These are phyloP conservation scores for Daedalea quercina DNA, from an alignment of 768 basidiomycete species.

Conservation along the genomic window DNA sequence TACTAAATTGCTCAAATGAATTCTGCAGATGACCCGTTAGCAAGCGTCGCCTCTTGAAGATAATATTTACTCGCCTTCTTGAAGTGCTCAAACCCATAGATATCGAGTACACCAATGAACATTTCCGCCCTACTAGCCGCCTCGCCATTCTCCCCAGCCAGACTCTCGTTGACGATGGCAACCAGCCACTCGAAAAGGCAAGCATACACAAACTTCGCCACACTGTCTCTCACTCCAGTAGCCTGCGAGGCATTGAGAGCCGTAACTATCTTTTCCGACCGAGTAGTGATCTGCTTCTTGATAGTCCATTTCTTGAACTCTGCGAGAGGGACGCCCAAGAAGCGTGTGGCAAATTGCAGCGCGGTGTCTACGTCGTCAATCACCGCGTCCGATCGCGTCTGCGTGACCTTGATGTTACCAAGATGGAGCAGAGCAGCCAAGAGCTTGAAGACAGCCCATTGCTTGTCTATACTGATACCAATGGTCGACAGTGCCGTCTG, in stretches of 20 bases:
- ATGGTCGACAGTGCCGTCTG: constrained; percentile 95
- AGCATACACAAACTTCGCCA: constrained; percentile 98
- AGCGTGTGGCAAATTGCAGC: constrained; percentile 74
- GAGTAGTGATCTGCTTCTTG: constrained; percentile 94
- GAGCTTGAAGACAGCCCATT: constrained; percentile 96
- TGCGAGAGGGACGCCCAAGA: constrained; percentile 81
- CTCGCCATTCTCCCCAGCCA: constrained; percentile 92
- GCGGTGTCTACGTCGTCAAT: constrained; percentile 81
- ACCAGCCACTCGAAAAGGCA: constrained; percentile 99
- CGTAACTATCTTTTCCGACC: constrained; percentile 93
- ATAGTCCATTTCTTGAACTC: constrained; percentile 99
- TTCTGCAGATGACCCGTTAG: constrained; percentile 40
- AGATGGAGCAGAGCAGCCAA: constrained; percentile 91
- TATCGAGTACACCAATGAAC: constrained; percentile 99
- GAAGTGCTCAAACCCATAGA: constrained; percentile 96
- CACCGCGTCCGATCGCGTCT: constrained; percentile 72
- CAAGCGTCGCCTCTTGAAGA: background rate
- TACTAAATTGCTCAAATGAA: constrained; percentile 97
- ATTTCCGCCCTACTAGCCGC: constrained; percentile 88
- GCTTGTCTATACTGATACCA: constrained; percentile 94
- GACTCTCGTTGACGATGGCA: constrained; percentile 92
- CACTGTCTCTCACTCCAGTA: constrained; percentile 89
- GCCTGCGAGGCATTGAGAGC: constrained; percentile 82
- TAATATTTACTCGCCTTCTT: constrained; percentile 57
- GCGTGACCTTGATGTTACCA: constrained; percentile 93